These are phyloP conservation scores for Pleurotus cornucopiae DNA, from an alignment of 768 basidiomycete genomes.

Conservation along the genomic window DNA sequence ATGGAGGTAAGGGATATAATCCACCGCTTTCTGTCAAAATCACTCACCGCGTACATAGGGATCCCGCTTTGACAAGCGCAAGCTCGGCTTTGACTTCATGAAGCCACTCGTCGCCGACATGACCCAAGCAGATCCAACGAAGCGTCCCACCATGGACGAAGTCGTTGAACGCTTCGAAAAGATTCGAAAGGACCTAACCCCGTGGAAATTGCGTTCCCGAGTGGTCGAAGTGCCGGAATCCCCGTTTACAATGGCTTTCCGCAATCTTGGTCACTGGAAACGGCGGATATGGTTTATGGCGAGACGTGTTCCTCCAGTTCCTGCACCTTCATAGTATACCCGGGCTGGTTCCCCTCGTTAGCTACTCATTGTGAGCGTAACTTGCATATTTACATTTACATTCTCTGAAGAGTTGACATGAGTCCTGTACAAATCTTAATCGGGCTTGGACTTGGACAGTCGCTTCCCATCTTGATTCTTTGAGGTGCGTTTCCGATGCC, in stretches of 20 bases:
- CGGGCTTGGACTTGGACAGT: no score
- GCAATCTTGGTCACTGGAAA: constrained; percentile 2
- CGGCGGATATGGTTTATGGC: not conserved
- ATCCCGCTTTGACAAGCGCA: not conserved
- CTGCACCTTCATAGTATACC: not conserved
- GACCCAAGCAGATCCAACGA: constrained; percentile 4
- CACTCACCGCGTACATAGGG: not conserved
- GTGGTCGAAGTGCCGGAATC: not conserved
- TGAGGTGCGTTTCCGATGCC: no score
- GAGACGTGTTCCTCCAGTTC: constrained; percentile 3
- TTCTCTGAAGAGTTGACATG: no score
- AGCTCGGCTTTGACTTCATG: constrained; percentile 7
- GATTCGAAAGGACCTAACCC: not conserved
- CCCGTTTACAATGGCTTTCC: not conserved
- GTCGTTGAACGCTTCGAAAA: constrained; percentile 3
- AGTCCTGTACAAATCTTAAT: no score
- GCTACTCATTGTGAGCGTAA: no score
- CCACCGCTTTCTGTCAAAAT: not conserved
- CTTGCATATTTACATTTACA: no score
- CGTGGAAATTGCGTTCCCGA: constrained; percentile 5
- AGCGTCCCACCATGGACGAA: constrained; percentile 6
- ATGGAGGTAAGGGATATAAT: constrained; percentile 4
- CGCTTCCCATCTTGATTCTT: no score
- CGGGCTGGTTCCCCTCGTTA: no score
- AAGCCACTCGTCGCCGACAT: constrained; percentile 6